Conservation (phyloP, 106 monocot genomes). For the Dioscorea alata region DNA sequence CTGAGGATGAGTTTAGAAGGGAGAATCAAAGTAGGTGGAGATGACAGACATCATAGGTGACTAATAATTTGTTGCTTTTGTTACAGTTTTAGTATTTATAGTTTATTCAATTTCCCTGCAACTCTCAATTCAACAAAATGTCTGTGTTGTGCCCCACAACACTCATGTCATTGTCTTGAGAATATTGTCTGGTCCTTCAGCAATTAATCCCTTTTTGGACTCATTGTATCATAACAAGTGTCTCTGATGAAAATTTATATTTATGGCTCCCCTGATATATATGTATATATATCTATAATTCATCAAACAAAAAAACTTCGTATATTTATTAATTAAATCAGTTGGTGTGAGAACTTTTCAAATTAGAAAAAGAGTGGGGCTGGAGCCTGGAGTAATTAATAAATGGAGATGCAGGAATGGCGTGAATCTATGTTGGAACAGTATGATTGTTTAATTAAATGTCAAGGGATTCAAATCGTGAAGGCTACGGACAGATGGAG, state of each 20-base stretch:
- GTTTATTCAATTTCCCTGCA: neutral
- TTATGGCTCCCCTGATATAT: no score
- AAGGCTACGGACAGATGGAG: neutral
- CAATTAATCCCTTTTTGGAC: neutral
- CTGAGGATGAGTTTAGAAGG: neutral
- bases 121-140: neutral
- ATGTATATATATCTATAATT: neutral
- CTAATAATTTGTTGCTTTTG: neutral
- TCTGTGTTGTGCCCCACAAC: neutral
- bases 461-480: neutral
- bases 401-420: no score
- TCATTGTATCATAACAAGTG: neutral
- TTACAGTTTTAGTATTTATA: neutral
- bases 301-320: neutral
- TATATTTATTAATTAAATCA: neutral
- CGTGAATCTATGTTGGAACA: no score
- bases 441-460: neutral
- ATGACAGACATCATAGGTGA: constrained; percentile 10
- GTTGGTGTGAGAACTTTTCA: neutral
- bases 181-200: neutral
- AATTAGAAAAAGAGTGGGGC: neutral
- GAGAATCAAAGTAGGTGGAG: constrained; percentile 1
- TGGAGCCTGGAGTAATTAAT: neutral
- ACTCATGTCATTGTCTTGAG: neutral
- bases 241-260: neutral